phyloP scores from a whole-genome alignment of 1,284 basidiomycete genomes.

The Cutaneotrichosporon sp. region DNA sequence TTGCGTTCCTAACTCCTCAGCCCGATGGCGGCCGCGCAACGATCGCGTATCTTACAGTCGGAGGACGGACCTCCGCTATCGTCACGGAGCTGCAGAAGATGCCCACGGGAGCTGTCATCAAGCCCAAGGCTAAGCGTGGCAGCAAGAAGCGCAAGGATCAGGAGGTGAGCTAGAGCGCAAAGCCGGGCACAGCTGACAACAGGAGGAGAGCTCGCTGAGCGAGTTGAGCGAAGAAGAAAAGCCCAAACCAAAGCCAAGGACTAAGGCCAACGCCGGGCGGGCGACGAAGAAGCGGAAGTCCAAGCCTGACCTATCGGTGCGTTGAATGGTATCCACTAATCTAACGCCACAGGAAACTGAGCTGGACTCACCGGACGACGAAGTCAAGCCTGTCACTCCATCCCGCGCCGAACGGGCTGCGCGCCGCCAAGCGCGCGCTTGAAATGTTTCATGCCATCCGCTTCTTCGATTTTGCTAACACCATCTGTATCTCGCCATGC shows the following conservation, averaged over 20 bases:
- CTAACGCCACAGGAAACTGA: not conserved
- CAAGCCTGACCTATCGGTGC: not conserved
- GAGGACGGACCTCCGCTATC: slow-evolving; percentile 72
- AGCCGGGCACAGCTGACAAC: not conserved
- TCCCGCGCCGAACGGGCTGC: not conserved
- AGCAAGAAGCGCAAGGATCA: slow-evolving; percentile 7
- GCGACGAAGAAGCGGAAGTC: not conserved
- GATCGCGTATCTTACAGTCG: slow-evolving; percentile 71
- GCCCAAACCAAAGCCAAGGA: not conserved
- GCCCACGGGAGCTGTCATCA: slow-evolving; percentile 20
- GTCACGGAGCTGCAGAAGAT: slow-evolving; percentile 62
- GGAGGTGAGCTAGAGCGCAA: not conserved
- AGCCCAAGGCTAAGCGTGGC: slow-evolving; percentile 1
- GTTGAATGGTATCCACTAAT: not conserved
- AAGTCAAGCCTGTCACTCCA: not conserved
- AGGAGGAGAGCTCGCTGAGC: slow-evolving; percentile 1
- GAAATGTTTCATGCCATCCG: too few species aligned
- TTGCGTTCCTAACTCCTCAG: slow-evolving; percentile 45
- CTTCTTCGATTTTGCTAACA: too few species aligned
- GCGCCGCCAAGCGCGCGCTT: not conserved
- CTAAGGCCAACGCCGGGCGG: not conserved
- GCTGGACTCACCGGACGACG: not conserved
- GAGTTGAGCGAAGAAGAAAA: slow-evolving; percentile 3
- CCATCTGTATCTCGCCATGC: not conserved
- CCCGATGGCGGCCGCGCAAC: slow-evolving; percentile 65